Conservation (phyloP, 1,284 basidiomycete genomes). For the Apiotrichum mycotoxinovorans region DNA sequence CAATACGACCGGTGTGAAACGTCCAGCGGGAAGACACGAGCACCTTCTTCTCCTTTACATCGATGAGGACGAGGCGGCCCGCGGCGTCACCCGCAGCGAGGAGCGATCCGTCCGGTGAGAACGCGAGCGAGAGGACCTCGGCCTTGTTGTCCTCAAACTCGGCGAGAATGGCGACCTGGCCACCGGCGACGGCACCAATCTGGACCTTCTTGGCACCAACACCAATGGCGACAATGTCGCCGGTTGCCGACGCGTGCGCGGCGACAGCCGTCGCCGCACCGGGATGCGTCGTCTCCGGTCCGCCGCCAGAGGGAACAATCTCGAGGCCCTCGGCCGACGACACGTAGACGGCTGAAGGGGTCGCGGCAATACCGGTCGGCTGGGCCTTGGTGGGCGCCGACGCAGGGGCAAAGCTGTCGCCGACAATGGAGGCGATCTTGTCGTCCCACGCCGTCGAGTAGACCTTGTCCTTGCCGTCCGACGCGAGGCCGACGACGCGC, state of each 20-base stretch:
- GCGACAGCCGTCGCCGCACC: constrained; percentile 38
- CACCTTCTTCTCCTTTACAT: constrained; percentile 64
- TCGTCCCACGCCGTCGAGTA: constrained; percentile 79
- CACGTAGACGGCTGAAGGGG: constrained; percentile 62
- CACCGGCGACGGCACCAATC: constrained; percentile 46
- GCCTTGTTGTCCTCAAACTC: constrained; percentile 68
- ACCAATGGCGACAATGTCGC: constrained; percentile 40
- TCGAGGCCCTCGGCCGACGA: constrained; percentile 66
- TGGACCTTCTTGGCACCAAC: constrained; percentile 59
- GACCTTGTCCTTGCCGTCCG: constrained; percentile 54
- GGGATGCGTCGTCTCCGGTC: constrained; percentile 20
- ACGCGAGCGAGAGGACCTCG: constrained; percentile 69
- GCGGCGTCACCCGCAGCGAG: constrained; percentile 73
- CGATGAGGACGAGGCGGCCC: constrained; percentile 51
- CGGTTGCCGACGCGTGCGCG: constrained; percentile 24
- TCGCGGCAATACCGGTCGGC: constrained; percentile 68
- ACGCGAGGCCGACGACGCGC: constrained; percentile 63
- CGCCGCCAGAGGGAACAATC: constrained; percentile 41
- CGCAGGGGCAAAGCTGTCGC: constrained; percentile 54
- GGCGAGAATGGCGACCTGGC: constrained; percentile 28
- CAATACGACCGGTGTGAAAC: constrained; percentile 78
- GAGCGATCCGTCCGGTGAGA: constrained; percentile 71
- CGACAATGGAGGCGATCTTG: constrained; percentile 57
- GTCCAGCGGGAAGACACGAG: constrained; percentile 76
- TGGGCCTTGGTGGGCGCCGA: constrained; percentile 57